Base-by-base conservation (phyloP, 176 grass and related monocot genomes). In the Elymus sibiricus region DNA sequence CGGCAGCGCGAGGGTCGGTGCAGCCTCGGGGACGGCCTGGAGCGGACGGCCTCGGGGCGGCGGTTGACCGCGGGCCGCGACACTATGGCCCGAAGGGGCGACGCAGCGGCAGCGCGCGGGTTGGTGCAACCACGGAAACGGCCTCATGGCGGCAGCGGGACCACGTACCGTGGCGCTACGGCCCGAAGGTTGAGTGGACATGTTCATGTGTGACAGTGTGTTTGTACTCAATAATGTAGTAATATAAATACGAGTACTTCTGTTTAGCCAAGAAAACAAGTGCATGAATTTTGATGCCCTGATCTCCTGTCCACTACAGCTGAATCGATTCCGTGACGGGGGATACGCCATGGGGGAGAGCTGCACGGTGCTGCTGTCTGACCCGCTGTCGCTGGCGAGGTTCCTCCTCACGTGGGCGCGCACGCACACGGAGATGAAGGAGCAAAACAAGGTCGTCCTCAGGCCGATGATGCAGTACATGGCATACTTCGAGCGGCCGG, bases 291-390 rank as follows among this genome's bases (percentile, higher is more conserved):
- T 11, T 47, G 13, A 40, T 39, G 37, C 37, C 53, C 31, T 76
- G 11, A 3, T 5, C 11, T 42, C 34, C 34, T 64, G 12, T 14
- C 26, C 4, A 21, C 42, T 80, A 64, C 77, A 98, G 96, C 79
- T 98, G 34, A 95, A 92, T 28, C 74, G 91, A 46, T 95, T 98
- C 82, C 74, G 85, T 49, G 90, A 70, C 46, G 91, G 90, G 5
- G 95, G 84, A 4, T 98, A 91, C 68, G 75, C 96, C 64, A 24
- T 98, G 14, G 96, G 92, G n/a, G 88, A 95, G 29, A 89, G 92
- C 84, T 95, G 91, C 44, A 82, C 86, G 56, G 75, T 95, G 69
- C 61, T 95, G 72, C 56, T 98, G 63, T 58, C 86, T 13, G 96
- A 98, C 86, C 88, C 93, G 38, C 14, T 78, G 42, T 77, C 86